These are phyloP conservation scores for Zymoseptoria tritici DNA, from an alignment of 2,329 filamentous ascomycete species.

Conservation along the genomic window DNA sequence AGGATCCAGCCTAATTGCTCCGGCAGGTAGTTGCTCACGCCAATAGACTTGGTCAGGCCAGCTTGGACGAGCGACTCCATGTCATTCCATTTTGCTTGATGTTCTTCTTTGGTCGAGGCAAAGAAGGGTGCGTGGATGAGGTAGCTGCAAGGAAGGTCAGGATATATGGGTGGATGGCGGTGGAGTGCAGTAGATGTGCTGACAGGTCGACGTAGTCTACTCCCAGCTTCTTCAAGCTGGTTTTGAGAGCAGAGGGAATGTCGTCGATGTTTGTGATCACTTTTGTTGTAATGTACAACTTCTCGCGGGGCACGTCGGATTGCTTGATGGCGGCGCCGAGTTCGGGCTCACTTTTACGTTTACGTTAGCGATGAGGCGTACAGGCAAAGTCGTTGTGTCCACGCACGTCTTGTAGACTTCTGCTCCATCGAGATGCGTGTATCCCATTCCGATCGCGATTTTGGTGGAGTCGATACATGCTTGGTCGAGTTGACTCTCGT, in stretches of 20 bases:
- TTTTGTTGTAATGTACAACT: constrained; percentile 51
- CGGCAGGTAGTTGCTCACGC: constrained; percentile 54
- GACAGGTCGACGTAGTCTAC: constrained; percentile 57
- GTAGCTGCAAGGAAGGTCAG: constrained; percentile 38
- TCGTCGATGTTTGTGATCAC: constrained; percentile 47
- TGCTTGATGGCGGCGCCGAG: constrained; percentile 41
- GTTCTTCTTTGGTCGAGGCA: constrained; percentile 44
- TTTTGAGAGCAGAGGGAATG: constrained; percentile 48
- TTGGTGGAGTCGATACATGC: constrained; percentile 50
- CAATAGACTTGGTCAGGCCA: constrained; percentile 54
- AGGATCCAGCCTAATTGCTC: constrained; percentile 49
- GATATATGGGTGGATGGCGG: background rate
- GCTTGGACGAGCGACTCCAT: constrained; percentile 53
- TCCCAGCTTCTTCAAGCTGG: constrained; percentile 52
- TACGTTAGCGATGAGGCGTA: background rate
- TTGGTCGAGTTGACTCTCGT: constrained; percentile 49
- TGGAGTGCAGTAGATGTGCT: constrained; percentile 9
- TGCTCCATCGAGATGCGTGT: constrained; percentile 66
- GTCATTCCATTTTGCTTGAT: constrained; percentile 52
- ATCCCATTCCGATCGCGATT: constrained; percentile 61
- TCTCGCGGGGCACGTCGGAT: constrained; percentile 37
- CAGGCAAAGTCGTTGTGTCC: background rate
- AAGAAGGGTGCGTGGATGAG: constrained; percentile 57
- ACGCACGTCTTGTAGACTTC: constrained; percentile 46
- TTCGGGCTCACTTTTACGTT: constrained; percentile 39